A percentile compares a stretch with the other conserved stretches of the same genome.
phyloP scores from a whole-genome alignment of 208 protist genomes.

The Balamuthia mandrillaris region DNA sequence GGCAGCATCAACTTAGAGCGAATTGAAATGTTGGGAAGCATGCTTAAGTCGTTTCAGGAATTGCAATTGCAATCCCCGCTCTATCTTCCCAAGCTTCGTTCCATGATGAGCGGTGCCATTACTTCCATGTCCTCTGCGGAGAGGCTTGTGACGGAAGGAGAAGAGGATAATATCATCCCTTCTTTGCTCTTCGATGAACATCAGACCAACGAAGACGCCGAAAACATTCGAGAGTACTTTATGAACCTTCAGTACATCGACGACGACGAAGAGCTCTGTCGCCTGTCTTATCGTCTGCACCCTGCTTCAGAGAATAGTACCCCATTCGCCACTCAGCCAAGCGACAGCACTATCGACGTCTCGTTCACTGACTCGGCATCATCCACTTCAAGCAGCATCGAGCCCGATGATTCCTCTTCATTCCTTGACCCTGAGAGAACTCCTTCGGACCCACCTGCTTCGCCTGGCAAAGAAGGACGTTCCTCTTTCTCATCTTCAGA shows the following conservation, averaged over 20 bases:
- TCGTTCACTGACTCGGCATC: too few species aligned
- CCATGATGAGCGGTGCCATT: not conserved
- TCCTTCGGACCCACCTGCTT: too few species aligned
- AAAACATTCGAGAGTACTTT: not conserved
- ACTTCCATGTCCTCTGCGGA: not conserved
- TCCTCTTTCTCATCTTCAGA: too few species aligned
- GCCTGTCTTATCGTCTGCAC: not conserved
- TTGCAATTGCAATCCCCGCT: not conserved
- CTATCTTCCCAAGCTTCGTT: too few species aligned
- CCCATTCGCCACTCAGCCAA: too few species aligned
- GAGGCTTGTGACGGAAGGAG: not conserved
- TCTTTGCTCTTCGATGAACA: too few species aligned
- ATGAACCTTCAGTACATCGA: not conserved
- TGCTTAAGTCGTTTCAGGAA: not conserved
- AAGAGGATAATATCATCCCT: not conserved
- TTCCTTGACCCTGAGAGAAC: too few species aligned
- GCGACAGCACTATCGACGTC: too few species aligned
- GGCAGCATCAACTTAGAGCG: not conserved
- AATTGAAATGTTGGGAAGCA: not conserved
- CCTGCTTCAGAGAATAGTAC: too few species aligned
- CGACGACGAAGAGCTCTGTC: constrained; percentile 1
- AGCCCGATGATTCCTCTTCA: too few species aligned
- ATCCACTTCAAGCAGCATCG: too few species aligned
- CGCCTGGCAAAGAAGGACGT: too few species aligned
- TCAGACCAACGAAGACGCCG: not conserved